Evolutionary conservation across 129 eudicot species (phyloP), one percentile per base, ranked within the genome.

Genomic region (Flaveria trinervia): DNA sequence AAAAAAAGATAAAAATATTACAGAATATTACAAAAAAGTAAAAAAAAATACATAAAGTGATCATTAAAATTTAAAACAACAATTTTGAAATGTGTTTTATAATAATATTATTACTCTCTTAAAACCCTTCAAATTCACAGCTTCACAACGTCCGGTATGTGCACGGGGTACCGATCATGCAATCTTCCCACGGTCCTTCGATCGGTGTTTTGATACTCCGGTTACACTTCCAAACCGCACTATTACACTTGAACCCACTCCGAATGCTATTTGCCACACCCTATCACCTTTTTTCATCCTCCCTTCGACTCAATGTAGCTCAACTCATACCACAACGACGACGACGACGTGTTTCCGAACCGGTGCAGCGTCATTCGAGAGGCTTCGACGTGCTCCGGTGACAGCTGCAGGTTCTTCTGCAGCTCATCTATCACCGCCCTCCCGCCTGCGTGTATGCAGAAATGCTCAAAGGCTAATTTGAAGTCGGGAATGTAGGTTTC

Each of bases 211-310:
- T 81, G 23, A 89, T 80, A 4, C 44, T 83, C 62, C 82, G 79
- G 71, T 80, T 84, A 80, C 91, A 89, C 74, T 84, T 83, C 96
- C 96, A 89, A 5, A 89, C 88, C 0, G 89, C 96, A 26, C 96
- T 89, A 79, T 89, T 89, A 52, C 95, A 89, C 88, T 89, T 89
- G n/a, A 86, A 89, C 9, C 95, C 95, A 44, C 95, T 89, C 20
- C 96, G 28, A 89, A 89, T 0, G 88, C 92, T 5, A 89, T 85
- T 39, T 89, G 96, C 96, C 96, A 89, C 68, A 89, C 77, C n/a
- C 88, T 77, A 46, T 89, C 88, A 1, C 96, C 96, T 50, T 83
- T 89, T 54, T 74, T 89, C 92, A 89, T 89, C 85, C 88, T 85
- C 73, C 92, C 96, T 70, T 89, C 0, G 92, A 82, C 33, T 87